Evolutionary conservation across 768 basidiomycete species (phyloP), one percentile per base, ranked within the genome.

Genomic region (Piloderma croceum): DNA sequence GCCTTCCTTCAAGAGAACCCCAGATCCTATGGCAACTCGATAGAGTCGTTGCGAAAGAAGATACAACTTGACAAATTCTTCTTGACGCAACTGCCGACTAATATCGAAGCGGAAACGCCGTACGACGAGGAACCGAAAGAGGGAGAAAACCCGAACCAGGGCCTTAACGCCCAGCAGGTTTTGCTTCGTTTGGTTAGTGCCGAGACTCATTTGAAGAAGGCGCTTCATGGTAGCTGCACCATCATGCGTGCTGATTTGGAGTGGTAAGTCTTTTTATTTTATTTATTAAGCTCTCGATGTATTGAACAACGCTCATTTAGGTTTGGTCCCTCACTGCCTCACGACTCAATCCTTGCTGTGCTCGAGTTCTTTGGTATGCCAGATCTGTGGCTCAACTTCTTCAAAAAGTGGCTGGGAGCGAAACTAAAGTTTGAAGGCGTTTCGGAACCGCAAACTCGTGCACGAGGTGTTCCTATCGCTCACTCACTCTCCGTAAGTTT

Each of bases 181-280:
- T 47, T 71, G 1, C 46, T 73, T 22, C 63, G 66, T 27, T 55
- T 67, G 10, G 58, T 73, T 53, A 55, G 60, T 7, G 66, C 64
- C 1, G 70, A 73, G 33, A 60, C 58, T 31, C 55, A 63, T 34
- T 57, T 73, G 37, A 70, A 69, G 47, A 57, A 52, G 17, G 41
- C 58, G 3, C 43, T 70, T 12, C 53, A 68, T 39, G 55, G 51
- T 5, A 53, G 60, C 10, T 60, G 66, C 31, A 52, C 64, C 3
- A 56, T 65, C 7, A 40, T 72, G 12, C 62, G 67, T 24, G 65
- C 68, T 6, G 67, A 70, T 43, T 46, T 71, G 7, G 68, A 69
- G 38, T 71, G 69, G 67, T 69, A 66, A 27, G 68, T 36, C 24
- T n/a, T n/a, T n/a, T n/a, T n/a, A n/a, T n/a, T n/a, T n/a, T n/a